phyloP scores from a whole-genome alignment of 1,139 yeast species.

The Sugiyamaella castrensis region DNA sequence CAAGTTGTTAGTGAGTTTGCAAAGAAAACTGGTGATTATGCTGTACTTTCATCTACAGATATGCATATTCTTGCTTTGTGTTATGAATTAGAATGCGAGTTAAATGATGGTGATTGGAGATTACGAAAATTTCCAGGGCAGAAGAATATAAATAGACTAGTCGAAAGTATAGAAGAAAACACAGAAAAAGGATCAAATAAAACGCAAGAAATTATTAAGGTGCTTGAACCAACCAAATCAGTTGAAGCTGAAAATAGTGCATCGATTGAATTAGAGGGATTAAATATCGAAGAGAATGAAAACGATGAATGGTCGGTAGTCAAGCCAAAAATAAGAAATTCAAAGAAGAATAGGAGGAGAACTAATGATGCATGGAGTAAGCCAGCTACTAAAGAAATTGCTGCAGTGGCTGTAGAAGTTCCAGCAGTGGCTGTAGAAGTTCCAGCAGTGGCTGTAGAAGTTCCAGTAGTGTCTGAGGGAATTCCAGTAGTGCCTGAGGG shows the following conservation, averaged over 20 bases:
- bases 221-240: background rate
- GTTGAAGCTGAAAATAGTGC: conserved; percentile 13
- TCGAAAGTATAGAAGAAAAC: conserved; percentile 1
- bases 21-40: conserved; percentile 83
- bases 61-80: conserved; percentile 87
- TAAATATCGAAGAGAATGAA: conserved; percentile 8
- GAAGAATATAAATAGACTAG: conserved; percentile 30
- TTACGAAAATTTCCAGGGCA: conserved; percentile 70
- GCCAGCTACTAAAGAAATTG: conserved; percentile 6
- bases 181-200: background rate
- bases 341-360: conserved; percentile 19
- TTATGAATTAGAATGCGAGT: conserved; percentile 77
- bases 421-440: conserved; percentile 20
- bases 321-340: conserved; percentile 11
- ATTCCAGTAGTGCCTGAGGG: background rate
- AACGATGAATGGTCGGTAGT: conserved; percentile 29
- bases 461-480: conserved; percentile 2
- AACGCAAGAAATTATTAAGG: background rate
- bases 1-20: conserved; percentile 73
- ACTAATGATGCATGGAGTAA: conserved; percentile 7
- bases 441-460: background rate
- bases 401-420: too few relatives aligned
- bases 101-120: conserved; percentile 64
- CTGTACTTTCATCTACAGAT: conserved; percentile 88
- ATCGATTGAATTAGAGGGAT: conserved; percentile 5